Percentiles rank a stretch among this genome's conserved stretches.
These are phyloP conservation scores for Amaranthus tricolor DNA, from an alignment of 179 eudicot genomes.

Conservation along the genomic window DNA sequence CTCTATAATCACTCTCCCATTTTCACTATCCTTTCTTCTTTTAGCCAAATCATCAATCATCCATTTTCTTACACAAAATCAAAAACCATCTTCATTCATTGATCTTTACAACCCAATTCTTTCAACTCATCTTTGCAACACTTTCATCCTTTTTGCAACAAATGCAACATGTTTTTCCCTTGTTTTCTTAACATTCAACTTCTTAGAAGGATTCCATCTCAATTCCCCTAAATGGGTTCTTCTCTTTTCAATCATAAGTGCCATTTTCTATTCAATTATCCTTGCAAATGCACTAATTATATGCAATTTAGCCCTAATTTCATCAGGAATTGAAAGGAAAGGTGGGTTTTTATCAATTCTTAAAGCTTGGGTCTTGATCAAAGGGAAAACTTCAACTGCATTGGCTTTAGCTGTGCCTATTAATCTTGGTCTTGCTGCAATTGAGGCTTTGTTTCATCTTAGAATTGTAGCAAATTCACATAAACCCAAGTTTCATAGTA, in stretches of 20 bases:
- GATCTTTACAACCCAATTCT: slow-evolving; percentile 38
- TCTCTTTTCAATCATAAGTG: slow-evolving; percentile 36
- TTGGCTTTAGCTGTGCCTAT: slow-evolving; percentile 55
- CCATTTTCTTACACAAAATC: slow-evolving; percentile 23
- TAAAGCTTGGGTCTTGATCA: slow-evolving; percentile 47
- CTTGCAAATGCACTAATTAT: slow-evolving; percentile 57
- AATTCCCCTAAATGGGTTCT: slow-evolving; percentile 35
- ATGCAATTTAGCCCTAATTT: slow-evolving; percentile 50
- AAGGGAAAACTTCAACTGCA: slow-evolving; percentile 59
- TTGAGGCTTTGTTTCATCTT: slow-evolving; percentile 71
- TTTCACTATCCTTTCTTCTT: slow-evolving; percentile 64
- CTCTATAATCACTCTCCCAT: slow-evolving; percentile 51
- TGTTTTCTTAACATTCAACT: slow-evolving; percentile 40
- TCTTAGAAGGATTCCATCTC: slow-evolving; percentile 31
- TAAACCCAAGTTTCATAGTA: background rate
- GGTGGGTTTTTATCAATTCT: slow-evolving; percentile 55
- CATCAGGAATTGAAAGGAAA: slow-evolving; percentile 39
- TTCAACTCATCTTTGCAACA: slow-evolving; percentile 59
- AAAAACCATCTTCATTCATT: slow-evolving; percentile 20
- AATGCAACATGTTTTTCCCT: slow-evolving; percentile 57
- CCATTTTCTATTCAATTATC: slow-evolving; percentile 58
- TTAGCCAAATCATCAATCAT: slow-evolving; percentile 59
- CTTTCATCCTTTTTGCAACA: slow-evolving; percentile 47
- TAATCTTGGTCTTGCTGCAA: slow-evolving; percentile 57
- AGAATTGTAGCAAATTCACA: slow-evolving; percentile 30